Base-by-base conservation (phyloP, 106 monocot genomes). In the Acanthochlamys bracteata region DNA sequence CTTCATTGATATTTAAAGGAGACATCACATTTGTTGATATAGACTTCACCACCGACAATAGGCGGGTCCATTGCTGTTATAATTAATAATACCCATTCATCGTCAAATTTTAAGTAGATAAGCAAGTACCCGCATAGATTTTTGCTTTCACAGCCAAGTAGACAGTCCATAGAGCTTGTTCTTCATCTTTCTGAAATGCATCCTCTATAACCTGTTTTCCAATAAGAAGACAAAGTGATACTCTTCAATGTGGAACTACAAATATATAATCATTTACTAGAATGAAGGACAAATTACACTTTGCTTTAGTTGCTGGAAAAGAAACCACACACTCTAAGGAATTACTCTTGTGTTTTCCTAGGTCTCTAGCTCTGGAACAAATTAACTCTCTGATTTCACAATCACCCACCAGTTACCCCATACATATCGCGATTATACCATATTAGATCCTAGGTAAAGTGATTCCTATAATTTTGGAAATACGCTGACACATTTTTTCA, bases 151-250 rank as follows among this genome's bases (percentile, higher is more conserved):
- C 77, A 45, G 49, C 69, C 66, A 76, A 60, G 70, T 78, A 95
- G 25, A 84, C 64, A 71, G 57, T 74, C 95, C 95, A 95, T 61
- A 95, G 63, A 47, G 63, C 87, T 74, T 39, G 61, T 74, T 95
- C 95, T 78, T 90, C 84, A 33, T 78, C 59, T 41, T 73, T 78
- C 68, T 95, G 77, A 60, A 95, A 95, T 33, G 73, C 79, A 70
- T 60, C 63, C 67, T 77, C 79, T 76, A 45, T 64, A 25, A 95
- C 90, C 95, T 95, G 57, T 46, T 45, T 46, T 54, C 71, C 23
- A 53, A 64, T 22, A 47, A 21, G 12, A 40, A 12, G 0, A 49
- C 6, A 63, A 63, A 6, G 20, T 25, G 59, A 46, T 16, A 54
- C 53, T 6, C 53, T 16, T 10, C 7, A 16, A 54, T 4, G 6